Evolutionary conservation across 495 filamentous ascomycete species (phyloP), one percentile per base, ranked within the genome.

Genomic region (Opeltia flavorubescens): DNA sequence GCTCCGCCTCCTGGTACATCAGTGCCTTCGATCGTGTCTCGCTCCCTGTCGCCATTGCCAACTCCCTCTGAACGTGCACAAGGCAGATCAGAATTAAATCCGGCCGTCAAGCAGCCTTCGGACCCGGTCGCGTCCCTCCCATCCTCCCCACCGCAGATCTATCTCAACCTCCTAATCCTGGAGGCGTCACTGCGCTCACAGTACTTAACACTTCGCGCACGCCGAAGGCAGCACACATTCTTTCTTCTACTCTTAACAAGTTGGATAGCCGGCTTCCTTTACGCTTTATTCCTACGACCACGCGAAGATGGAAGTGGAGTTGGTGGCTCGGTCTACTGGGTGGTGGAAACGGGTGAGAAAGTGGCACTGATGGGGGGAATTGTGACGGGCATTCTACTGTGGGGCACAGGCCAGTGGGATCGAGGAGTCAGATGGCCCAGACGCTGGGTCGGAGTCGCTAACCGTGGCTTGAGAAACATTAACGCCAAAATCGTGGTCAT

Each of bases 121-220:
- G 84, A 95, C 61, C 89, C 89, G 31, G 70, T 87, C 40, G 80
- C 81, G 47, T 75, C 79, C 33, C 76, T 93, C 25, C 89, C 91
- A 9, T 89, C 83, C 50, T 86, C 89, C 25, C 89, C 84, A 59
- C 86, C 86, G n/a, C 93, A 95, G 66, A 95, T 96, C 56, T 99
- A 96, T 67, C 76, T 96, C 54, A 99, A 99, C 61, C 83, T 99
- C 30, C 71, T 99, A 44, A 89, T 99, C 55, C 82, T 99, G 59
- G 91, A 99, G 63, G 86, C 87, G 41, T 94, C 86, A 12, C 71
- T 99, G 21, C 88, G 91, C 35, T 79, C 83, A 17, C 91, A 99
- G 57, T 96, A 94, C 62, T 75, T 99, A 43, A 78, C 84, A 46
- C 72, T 95, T 39, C 86, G 87, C 20, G 81, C 87, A 40, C 83